A percentile compares a stretch with the other conserved stretches of the same genome.
These are phyloP conservation scores for Dryas octopetala DNA, from an alignment of 306 rosid genomes.

Conservation along the genomic window DNA sequence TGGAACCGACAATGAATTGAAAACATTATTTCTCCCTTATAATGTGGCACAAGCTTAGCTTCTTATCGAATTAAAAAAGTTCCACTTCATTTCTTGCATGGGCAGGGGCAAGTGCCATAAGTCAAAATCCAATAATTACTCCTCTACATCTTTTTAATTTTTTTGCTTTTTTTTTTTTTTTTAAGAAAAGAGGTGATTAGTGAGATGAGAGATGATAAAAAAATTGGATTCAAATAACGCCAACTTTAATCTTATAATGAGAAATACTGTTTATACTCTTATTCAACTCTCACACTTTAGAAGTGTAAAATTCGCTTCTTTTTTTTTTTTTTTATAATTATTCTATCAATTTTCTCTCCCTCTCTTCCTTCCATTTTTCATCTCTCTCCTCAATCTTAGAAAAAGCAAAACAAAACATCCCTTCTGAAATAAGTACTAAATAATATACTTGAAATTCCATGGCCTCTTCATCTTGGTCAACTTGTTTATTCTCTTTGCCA, in stretches of 20 bases:
- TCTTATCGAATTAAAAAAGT: neutral
- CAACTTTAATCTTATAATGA: too few species aligned
- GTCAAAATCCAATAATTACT: constrained; percentile 5
- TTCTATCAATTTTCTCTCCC: too few species aligned
- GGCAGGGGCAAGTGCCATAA: neutral
- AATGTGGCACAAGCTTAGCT: neutral
- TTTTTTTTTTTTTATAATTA: too few species aligned
- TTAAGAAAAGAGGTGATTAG: too few species aligned
- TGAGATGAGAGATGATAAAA: too few species aligned
- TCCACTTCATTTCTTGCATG: neutral
- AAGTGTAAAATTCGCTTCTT: too few species aligned
- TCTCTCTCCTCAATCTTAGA: neutral
- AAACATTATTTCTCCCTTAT: neutral
- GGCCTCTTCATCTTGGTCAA: neutral
- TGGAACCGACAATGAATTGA: neutral
- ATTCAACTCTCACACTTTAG: too few species aligned
- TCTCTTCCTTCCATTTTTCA: neutral
- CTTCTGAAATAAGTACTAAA: neutral
- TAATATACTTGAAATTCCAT: neutral
- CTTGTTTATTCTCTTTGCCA: too few species aligned
- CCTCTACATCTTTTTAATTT: neutral
- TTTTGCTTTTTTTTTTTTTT: neutral
- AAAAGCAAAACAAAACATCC: too few species aligned
- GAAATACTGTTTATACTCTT: too few species aligned
- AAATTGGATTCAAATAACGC: too few species aligned